Evolutionary conservation across 495 filamentous ascomycete species (phyloP).

Genomic region (Tuber aestivum): DNA sequence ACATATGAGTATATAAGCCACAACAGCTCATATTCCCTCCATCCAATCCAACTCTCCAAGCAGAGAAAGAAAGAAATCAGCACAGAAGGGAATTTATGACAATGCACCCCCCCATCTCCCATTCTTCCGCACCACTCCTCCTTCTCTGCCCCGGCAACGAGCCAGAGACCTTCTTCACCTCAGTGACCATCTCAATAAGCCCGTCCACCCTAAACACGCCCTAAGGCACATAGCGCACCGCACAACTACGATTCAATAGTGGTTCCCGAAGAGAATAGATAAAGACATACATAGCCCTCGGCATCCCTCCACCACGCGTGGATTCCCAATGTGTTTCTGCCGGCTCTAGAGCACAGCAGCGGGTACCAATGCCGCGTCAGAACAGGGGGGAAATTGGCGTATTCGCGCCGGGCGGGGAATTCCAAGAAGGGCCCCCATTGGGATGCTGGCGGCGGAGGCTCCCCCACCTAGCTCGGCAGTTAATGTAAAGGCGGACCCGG

Average conservation of each 20-base stretch:
- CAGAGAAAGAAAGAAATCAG: background rate
- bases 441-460: background rate
- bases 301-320: background rate
- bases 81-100: background rate
- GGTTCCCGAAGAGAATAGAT: background rate
- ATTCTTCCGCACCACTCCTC: background rate
- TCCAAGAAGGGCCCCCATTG: background rate
- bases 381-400: background rate
- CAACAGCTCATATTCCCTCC: background rate
- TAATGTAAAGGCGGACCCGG: background rate
- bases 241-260: background rate
- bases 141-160: background rate
- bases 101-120: background rate
- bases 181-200: background rate
- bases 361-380: background rate
- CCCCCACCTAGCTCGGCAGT: background rate
- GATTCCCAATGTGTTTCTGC: background rate
- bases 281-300: background rate
- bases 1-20: background rate
- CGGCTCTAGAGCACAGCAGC: background rate
- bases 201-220: background rate
- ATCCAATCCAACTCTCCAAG: background rate
- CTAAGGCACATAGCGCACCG: background rate
- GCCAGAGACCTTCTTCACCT: background rate
- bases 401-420: background rate